These are phyloP conservation scores for Yamadazyma dushanensis DNA, from an alignment of 1,139 yeast species.

Conservation along the genomic window DNA sequence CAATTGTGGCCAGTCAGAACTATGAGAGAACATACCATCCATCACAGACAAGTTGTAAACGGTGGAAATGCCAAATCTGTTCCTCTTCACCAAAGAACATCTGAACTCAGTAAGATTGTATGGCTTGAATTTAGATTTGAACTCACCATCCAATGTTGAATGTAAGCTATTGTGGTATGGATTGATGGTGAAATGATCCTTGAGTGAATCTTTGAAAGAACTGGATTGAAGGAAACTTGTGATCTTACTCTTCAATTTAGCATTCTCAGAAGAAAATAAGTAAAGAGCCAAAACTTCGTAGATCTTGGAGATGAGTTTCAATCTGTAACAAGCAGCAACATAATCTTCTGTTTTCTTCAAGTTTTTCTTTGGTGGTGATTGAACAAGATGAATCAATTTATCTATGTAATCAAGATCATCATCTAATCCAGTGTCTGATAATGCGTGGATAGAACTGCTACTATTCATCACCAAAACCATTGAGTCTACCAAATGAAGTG, in stretches of 20 bases:
- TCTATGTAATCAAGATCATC: slow-evolving; percentile 53
- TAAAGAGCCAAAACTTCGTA: slow-evolving; percentile 75
- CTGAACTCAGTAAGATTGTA: slow-evolving; percentile 54
- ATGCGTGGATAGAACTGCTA: slow-evolving; percentile 62
- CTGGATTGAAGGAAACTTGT: slow-evolving; percentile 41
- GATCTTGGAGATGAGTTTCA: slow-evolving; percentile 62
- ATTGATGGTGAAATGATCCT: slow-evolving; percentile 30
- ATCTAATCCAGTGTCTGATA: slow-evolving; percentile 17
- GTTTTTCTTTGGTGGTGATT: slow-evolving; percentile 19
- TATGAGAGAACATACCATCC: slow-evolving; percentile 55
- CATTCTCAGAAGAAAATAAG: slow-evolving; percentile 58
- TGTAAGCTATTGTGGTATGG: slow-evolving; percentile 46
- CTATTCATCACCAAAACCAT: slow-evolving; percentile 65
- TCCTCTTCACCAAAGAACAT: slow-evolving; percentile 47
- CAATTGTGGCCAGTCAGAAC: slow-evolving; percentile 50
- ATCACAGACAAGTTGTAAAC: slow-evolving; percentile 64
- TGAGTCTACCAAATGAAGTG: slow-evolving; percentile 62
- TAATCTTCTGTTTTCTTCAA: slow-evolving; percentile 22
- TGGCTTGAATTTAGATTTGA: slow-evolving; percentile 50
- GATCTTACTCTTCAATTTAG: slow-evolving; percentile 41
- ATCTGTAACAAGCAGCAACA: slow-evolving; percentile 53
- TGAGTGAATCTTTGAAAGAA: slow-evolving; percentile 31
- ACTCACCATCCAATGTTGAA: slow-evolving; percentile 23
- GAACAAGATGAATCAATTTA: slow-evolving; percentile 45
- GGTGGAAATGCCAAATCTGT: slow-evolving; percentile 52